Conservation (phyloP, 768 basidiomycete species). For the Termitomyces bulborhizus region DNA sequence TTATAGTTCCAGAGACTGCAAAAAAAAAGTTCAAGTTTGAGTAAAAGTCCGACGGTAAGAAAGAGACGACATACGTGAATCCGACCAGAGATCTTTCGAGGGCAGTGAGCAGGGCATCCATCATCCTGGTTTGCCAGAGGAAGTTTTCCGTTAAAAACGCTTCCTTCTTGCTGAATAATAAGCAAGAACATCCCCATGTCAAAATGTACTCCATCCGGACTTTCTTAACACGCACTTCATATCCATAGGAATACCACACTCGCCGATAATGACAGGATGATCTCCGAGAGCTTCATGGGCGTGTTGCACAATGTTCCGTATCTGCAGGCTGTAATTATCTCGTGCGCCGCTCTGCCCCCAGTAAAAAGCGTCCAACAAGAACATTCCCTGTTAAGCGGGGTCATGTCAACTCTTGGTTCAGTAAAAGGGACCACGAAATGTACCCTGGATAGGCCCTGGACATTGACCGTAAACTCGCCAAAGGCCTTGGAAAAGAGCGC, state of each 20-base stretch:
- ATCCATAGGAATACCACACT: conserved; percentile 96
- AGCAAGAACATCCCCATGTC: neutral
- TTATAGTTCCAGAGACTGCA: conserved; percentile 92
- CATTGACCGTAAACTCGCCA: conserved; percentile 84
- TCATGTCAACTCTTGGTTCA: neutral
- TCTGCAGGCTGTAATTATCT: conserved; percentile 79
- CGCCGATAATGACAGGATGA: conserved; percentile 81
- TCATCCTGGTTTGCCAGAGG: conserved; percentile 82
- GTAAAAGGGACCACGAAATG: conserved; percentile 13
- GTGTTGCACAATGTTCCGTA: conserved; percentile 68
- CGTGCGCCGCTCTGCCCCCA: conserved; percentile 82
- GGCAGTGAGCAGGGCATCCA: conserved; percentile 87
- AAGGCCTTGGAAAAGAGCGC: conserved; percentile 81
- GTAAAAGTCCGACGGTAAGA: neutral
- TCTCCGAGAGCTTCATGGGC: conserved; percentile 72
- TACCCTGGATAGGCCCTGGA: conserved; percentile 87
- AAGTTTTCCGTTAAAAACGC: conserved; percentile 74
- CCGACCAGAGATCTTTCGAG: conserved; percentile 72
- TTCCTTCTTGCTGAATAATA: conserved; percentile 46
- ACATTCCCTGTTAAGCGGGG: conserved; percentile 62
- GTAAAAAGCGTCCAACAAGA: conserved; percentile 72
- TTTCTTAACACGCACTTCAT: conserved; percentile 69
- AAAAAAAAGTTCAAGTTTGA: neutral
- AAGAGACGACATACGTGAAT: conserved; percentile 64
- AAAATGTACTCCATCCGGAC: neutral